These are phyloP conservation scores for Erigeron canadensis DNA, from an alignment of 129 eudicot genomes.

Conservation along the genomic window DNA sequence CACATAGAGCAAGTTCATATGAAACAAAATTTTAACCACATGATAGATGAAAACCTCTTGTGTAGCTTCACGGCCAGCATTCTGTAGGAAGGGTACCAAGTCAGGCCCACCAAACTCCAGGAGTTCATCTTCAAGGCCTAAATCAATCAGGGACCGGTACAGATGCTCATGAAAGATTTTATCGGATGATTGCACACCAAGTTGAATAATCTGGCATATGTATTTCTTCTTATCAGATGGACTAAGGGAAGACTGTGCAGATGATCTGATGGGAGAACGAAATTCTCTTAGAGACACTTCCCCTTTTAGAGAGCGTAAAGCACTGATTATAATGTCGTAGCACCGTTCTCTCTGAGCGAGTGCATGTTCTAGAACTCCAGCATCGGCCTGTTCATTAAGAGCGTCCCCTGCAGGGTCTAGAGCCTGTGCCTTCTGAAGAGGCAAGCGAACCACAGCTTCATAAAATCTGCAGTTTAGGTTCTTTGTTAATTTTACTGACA, in stretches of 20 bases:
- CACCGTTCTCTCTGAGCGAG: conserved; percentile 88
- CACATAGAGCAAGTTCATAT: conserved; percentile 7
- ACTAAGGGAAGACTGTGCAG: conserved; percentile 65
- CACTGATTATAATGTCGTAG: conserved; percentile 74
- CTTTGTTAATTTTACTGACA: conserved; percentile 18
- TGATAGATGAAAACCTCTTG: conserved; percentile 52
- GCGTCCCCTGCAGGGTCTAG: conserved; percentile 95
- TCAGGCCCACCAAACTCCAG: conserved; percentile 95
- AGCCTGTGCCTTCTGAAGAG: conserved; percentile 91
- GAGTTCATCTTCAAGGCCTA: conserved; percentile 92
- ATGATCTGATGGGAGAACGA: conserved; percentile 78
- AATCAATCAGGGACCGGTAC: conserved; percentile 66
- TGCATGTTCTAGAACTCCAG: conserved; percentile 62
- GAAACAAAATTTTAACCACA: conserved; percentile 3
- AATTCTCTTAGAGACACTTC: conserved; percentile 61
- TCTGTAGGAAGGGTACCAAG: conserved; percentile 82
- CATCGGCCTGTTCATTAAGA: conserved; percentile 81
- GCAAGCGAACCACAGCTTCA: conserved; percentile 94
- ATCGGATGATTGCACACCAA: conserved; percentile 95
- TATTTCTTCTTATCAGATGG: conserved; percentile 76
- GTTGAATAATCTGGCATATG: conserved; percentile 92
- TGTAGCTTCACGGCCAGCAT: conserved; percentile 68
- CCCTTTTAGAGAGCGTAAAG: conserved; percentile 80
- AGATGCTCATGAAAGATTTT: conserved; percentile 82
- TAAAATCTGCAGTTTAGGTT: conserved; percentile 61